A percentile compares a stretch with the other conserved stretches of the same genome.
These are phyloP conservation scores for Tetrahymena malaccensis DNA, from an alignment of 73 alveolate genomes.

Conservation along the genomic window DNA sequence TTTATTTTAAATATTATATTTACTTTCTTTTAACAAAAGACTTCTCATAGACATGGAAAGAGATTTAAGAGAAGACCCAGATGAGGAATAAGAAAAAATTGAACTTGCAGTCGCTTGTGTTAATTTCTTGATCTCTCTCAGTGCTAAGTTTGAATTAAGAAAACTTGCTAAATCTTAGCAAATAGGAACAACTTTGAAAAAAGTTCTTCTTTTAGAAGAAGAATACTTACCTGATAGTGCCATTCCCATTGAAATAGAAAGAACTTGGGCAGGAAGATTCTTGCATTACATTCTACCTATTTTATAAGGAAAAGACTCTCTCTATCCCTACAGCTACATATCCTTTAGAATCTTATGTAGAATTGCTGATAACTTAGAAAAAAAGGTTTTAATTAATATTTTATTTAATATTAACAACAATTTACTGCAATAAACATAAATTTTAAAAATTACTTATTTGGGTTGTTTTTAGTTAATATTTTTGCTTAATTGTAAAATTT, in stretches of 20 bases:
- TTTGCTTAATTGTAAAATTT: too few relatives aligned
- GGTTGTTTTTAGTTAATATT: too few relatives aligned
- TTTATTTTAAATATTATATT: background rate
- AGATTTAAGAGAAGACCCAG: slow-evolving; percentile 62
- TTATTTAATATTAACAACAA: too few relatives aligned
- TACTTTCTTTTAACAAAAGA: slow-evolving; percentile 21
- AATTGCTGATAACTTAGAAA: slow-evolving; percentile 66
- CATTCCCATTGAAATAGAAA: slow-evolving; percentile 66
- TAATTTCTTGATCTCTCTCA: slow-evolving; percentile 60
- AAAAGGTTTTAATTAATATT: slow-evolving; percentile 1
- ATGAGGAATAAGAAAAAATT: slow-evolving; percentile 55
- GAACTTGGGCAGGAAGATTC: slow-evolving; percentile 56
- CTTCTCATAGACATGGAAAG: slow-evolving; percentile 58
- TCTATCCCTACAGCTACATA: slow-evolving; percentile 55
- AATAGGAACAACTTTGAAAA: slow-evolving; percentile 40
- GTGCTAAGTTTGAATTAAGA: slow-evolving; percentile 39
- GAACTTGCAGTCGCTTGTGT: slow-evolving; percentile 55
- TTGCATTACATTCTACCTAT: slow-evolving; percentile 39
- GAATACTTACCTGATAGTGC: slow-evolving; percentile 25
- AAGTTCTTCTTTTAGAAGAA: slow-evolving; percentile 56
- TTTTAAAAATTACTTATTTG: too few relatives aligned
- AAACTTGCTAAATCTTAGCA: slow-evolving; percentile 34
- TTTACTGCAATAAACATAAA: too few relatives aligned
- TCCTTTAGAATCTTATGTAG: slow-evolving; percentile 64
- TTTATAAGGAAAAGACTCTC: slow-evolving; percentile 45